Conservation (phyloP, 352 stramenopile genomes). For the Phytophthora litchii region DNA sequence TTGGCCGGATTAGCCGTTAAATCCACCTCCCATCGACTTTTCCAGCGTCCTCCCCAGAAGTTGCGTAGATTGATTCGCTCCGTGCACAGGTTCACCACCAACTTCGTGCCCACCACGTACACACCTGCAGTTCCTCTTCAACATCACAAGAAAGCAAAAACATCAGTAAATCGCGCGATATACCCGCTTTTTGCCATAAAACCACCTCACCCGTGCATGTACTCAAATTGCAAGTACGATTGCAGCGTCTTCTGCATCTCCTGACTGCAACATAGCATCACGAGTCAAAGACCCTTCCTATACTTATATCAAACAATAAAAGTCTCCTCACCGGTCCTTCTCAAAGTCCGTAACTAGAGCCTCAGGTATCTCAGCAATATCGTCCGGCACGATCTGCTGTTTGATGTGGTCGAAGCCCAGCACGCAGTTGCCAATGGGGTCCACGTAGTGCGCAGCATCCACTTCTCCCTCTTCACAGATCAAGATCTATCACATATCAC, state of each 20-base stretch:
- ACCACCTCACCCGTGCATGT: conserved; percentile 61
- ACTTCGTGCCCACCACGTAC: conserved; percentile 62
- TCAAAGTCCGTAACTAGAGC: conserved; percentile 55
- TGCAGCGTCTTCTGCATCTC: conserved; percentile 71
- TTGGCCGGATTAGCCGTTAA: conserved; percentile 50
- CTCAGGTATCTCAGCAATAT: conserved; percentile 56
- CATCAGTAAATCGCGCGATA: not conserved
- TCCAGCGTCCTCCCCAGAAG: conserved; percentile 89
- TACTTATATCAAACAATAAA: not conserved
- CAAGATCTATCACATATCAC: conserved; percentile 51
- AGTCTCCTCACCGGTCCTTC: conserved; percentile 61
- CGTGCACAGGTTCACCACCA: conserved; percentile 84
- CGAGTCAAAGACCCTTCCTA: not conserved
- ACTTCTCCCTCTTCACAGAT: conserved; percentile 86
- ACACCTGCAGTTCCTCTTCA: conserved; percentile 79
- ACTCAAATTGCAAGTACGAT: conserved; percentile 87
- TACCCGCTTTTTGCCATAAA: not conserved
- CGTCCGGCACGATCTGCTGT: conserved; percentile 55
- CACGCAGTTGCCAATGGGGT: conserved; percentile 74
- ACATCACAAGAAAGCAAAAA: conserved; percentile 6
- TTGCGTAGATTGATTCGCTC: conserved; percentile 91
- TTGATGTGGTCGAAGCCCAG: conserved; percentile 91
- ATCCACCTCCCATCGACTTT: conserved; percentile 81
- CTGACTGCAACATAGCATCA: conserved; percentile 16
- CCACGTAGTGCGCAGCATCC: conserved; percentile 84